A percentile compares a stretch with the other conserved stretches of the same genome.
Evolutionary conservation across 805 yeast species (phyloP).

Genomic region (Wickerhamomyces subpelliculosus): DNA sequence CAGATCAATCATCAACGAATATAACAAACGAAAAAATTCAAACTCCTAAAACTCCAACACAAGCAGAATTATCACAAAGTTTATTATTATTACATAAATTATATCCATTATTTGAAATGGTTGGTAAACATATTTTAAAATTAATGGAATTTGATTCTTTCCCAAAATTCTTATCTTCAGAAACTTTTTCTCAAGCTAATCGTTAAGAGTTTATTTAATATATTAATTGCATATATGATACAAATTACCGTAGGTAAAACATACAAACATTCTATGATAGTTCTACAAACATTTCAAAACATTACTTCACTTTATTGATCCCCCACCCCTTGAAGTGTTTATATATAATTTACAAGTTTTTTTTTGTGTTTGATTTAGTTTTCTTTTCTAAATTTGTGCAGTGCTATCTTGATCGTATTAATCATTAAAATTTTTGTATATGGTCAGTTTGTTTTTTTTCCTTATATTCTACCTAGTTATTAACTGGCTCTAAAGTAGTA

Average conservation of each 20-base stretch:
- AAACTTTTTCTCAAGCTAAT: conserved; percentile 27
- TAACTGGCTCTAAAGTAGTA: conserved; percentile 74
- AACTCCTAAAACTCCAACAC: conserved; percentile 25
- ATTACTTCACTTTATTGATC: too few relatives aligned
- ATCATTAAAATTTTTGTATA: too few relatives aligned
- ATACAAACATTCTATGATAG: too few relatives aligned
- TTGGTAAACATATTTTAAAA: conserved; percentile 41
- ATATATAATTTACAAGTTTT: too few relatives aligned
- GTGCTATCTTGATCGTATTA: too few relatives aligned
- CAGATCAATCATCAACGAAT: background rate
- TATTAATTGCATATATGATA: too few relatives aligned
- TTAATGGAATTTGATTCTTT: conserved; percentile 71
- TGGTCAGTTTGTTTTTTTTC: background rate
- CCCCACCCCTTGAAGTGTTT: too few relatives aligned
- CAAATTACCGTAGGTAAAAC: too few relatives aligned
- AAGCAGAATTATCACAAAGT: conserved; percentile 25
- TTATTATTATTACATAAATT: conserved; percentile 30
- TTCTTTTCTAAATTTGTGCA: too few relatives aligned
- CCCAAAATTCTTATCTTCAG: conserved; percentile 54
- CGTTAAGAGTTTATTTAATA: background rate
- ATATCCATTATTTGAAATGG: conserved; percentile 38
- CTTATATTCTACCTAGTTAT: conserved; percentile 3
- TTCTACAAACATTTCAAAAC: too few relatives aligned
- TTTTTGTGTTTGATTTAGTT: too few relatives aligned
- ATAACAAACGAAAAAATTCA: background rate